Base-by-base conservation (phyloP, 2,329 filamentous ascomycete species). In the Aspergillus vadensis region DNA sequence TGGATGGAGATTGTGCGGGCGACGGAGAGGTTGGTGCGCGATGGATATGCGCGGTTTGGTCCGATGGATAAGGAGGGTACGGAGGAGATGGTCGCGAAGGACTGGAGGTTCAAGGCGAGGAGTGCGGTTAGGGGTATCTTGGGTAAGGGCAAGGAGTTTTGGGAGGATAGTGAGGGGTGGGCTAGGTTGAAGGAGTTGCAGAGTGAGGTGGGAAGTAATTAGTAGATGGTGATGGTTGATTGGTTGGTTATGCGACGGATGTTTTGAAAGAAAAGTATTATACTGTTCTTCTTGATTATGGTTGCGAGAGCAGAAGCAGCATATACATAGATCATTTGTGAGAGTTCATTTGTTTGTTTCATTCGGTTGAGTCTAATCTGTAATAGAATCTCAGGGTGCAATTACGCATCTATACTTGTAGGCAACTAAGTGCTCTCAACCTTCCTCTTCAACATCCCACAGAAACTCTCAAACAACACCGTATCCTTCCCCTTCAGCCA, bases 51-150 rank as follows among this genome's bases (percentile, higher is more conserved):
- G 77, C 92, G 89, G 73, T 87, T 92, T 68, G 91, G 91, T 0
- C 79, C 82, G 0, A 82, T 85, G 65, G 82, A 87, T 19, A 77
- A 72, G 68, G 86, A 82, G 6, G 85, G 86, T 61, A 84, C 84
- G 1, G 69, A 83, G 59, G 80, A 74, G 76, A 62, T 74, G 74
- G 87, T 97, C 2, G 91, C 91, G 2, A 85, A 84, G 60, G 88
- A 88, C 70, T 99, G 95, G 95, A 90, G 86, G 75, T 91, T 91
- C 65, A 98, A 97, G 83, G 91, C 91, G 0, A 83, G 91, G 69
- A 96, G 87, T 74, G 93, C 93, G 10, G 83, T 97, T 2, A 83
- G 92, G 57, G 92, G 91, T 55, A 88, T 98, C 6, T 84, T 96
- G 82, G 90, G 92, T 0, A 90, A 90, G 72, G 93, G 86, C 0